Percentiles rank a stretch among this genome's conserved stretches.
Conservation (phyloP, 768 basidiomycete genomes). For the Lentinula boryana region DNA sequence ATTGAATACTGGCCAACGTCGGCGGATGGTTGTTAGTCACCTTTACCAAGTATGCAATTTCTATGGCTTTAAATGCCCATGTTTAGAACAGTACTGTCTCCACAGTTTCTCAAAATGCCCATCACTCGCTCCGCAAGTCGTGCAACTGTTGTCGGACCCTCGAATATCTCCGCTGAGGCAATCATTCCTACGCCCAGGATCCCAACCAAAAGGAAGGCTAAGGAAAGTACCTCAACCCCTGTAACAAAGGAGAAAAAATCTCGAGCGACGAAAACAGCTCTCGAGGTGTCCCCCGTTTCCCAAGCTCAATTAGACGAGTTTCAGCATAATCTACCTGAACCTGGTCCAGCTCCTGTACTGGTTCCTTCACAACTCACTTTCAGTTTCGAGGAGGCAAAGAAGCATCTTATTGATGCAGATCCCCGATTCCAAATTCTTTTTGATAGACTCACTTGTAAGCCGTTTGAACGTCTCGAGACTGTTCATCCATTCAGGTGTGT, state of each 20-base stretch:
- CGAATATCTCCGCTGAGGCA: not conserved
- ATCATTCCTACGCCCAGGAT: conserved; percentile 3
- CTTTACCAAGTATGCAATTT: conserved; percentile 3
- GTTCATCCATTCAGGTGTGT: conserved; percentile 80
- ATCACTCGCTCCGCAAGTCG: conserved; percentile 25
- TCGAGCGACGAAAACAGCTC: not conserved
- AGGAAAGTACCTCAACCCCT: not conserved
- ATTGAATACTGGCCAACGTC: no score
- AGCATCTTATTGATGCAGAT: conserved; percentile 64
- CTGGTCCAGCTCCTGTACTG: conserved; percentile 23
- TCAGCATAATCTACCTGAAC: conserved; percentile 4
- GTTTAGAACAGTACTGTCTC: not conserved
- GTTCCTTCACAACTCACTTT: conserved; percentile 73
- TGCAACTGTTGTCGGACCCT: not conserved
- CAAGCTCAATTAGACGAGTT: conserved; percentile 9
- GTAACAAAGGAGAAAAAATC: conserved; percentile 7
- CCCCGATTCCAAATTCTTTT: conserved; percentile 70
- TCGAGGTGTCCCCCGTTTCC: conserved; percentile 5
- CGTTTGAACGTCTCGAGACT: conserved; percentile 66
- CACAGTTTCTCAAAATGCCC: conserved; percentile 17
- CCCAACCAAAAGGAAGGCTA: conserved; percentile 17
- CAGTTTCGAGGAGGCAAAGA: conserved; percentile 69
- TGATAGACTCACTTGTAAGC: conserved; percentile 58
- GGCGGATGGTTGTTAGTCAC: not conserved
- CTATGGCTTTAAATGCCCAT: not conserved